Evolutionary conservation across 164 flowering plant genomes (phyloP), one percentile per base, ranked within the genome.

Genomic region (Amborella trichopoda): DNA sequence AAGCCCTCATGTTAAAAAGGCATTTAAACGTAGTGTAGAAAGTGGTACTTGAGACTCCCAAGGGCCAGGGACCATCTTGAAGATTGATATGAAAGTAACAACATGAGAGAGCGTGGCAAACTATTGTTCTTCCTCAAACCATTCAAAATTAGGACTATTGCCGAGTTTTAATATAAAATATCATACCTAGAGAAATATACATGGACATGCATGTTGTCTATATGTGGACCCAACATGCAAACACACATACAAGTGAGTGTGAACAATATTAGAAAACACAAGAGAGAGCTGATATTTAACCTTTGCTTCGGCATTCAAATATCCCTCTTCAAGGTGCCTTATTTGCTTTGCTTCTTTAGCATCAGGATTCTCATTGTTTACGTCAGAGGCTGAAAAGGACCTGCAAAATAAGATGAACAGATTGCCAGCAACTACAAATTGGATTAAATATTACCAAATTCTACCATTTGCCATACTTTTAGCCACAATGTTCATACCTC

Each of bases 251-350:
- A 9, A 30, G 9, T 8, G 34, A 8, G 14, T 30, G 34, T 14
- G 34, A 30, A 25, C 26, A 28, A 46, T 23, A 25, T 23, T 9
- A 22, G 26, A 47, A 38, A 46, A 53, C 33, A 46, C 5, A 37
- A 6, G 13, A 28, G n/a, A n/a, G n/a, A n/a, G n/a, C n/a, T n/a
- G n/a, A n/a, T n/a, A n/a, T 14, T 39, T 25, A 60, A 91, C 99
- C 95, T 82, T 82, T 46, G 79, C 69, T 68, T 91, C 96, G 64
- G 52, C 69, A 6, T 69, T 71, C 53, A 80, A 63, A 69, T 91
- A 91, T 61, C 82, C 95, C 63, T 78, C 81, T 62, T 87, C 95
- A 19, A 87, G 76, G 64, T 59, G 66, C 68, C 54, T 74, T 60
- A 64, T 71, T n/a, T 84, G 95, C 61, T 65, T 64, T 17, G 78